Evolutionary conservation across 768 basidiomycete genomes (phyloP).

Genomic region (Cubamyces lactineus): DNA sequence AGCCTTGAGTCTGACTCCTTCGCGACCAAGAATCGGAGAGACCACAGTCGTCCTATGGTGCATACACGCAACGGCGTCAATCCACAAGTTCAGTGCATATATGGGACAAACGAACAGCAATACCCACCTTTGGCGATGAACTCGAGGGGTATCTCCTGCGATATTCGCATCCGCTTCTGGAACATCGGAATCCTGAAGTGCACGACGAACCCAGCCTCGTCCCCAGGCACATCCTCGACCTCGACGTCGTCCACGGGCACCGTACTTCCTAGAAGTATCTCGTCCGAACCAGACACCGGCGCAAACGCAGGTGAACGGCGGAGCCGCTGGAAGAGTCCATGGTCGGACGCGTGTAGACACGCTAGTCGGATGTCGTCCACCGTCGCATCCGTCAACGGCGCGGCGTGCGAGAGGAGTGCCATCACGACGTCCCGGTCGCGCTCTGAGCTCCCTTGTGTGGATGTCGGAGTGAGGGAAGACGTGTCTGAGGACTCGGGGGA

Average conservation of each 20-base stretch:
- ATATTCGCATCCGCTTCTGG: constrained; percentile 72
- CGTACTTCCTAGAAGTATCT: constrained; percentile 40
- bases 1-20: constrained; percentile 3
- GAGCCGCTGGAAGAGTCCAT: constrained; percentile 62
- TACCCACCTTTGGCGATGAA: constrained; percentile 48
- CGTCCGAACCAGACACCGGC: constrained; percentile 55
- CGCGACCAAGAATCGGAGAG: constrained; percentile 45
- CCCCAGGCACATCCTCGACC: constrained; percentile 53
- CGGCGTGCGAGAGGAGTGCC: constrained; percentile 56
- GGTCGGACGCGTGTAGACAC: constrained; percentile 65
- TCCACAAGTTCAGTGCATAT: not conserved
- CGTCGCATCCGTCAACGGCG: constrained; percentile 46
- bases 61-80: not conserved
- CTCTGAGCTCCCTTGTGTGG: constrained; percentile 17
- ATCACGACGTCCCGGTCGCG: constrained; percentile 42
- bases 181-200: constrained; percentile 58
- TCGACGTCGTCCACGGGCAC: constrained; percentile 50
- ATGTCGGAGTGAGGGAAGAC: not conserved
- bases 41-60: constrained; percentile 57
- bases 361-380: constrained; percentile 66
- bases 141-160: constrained; percentile 56
- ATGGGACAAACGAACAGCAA: no score
- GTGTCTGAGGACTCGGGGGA: not conserved
- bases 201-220: constrained; percentile 57
- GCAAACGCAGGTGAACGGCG: constrained; percentile 55